phyloP scores from a whole-genome alignment of 1,284 basidiomycete genomes.

The Melanopsichium pennsylvanicum region DNA sequence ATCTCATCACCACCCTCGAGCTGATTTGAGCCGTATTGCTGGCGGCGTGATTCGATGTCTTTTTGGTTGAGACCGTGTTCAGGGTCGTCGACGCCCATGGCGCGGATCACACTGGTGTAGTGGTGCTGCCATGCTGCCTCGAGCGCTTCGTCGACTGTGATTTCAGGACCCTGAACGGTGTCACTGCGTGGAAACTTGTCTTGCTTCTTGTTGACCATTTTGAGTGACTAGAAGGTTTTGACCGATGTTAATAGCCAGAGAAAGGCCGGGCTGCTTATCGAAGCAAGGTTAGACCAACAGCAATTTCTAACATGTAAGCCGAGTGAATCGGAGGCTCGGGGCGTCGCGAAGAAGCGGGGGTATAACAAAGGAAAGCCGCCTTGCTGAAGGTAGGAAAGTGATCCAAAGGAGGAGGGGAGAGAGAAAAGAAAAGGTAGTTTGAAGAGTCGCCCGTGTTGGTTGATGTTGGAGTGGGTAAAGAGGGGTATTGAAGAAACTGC shows the following conservation, averaged over 20 bases:
- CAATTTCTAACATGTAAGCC: too few relatives aligned
- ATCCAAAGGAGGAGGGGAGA: not conserved
- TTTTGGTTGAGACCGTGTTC: constrained; percentile 50
- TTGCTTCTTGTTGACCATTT: constrained; percentile 34
- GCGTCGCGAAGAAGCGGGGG: too few relatives aligned
- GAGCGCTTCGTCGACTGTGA: constrained; percentile 34
- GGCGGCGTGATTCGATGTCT: constrained; percentile 40
- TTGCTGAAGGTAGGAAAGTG: too few relatives aligned
- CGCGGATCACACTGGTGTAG: constrained; percentile 40
- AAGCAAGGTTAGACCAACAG: constrained; percentile 38
- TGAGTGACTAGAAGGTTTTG: constrained; percentile 1
- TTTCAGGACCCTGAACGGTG: constrained; percentile 44
- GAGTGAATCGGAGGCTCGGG: too few relatives aligned
- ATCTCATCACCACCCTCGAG: constrained; percentile 60
- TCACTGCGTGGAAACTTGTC: constrained; percentile 42
- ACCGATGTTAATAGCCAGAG: not conserved
- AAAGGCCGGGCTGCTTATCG: constrained; percentile 24
- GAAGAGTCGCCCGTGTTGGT: constrained; percentile 1
- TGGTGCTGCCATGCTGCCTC: constrained; percentile 38
- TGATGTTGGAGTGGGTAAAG: constrained; percentile 11
- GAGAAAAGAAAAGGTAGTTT: not conserved
- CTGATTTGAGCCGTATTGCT: constrained; percentile 59
- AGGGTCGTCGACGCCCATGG: constrained; percentile 41
- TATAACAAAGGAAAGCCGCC: too few relatives aligned
- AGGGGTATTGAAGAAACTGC: constrained; percentile 37